Evolutionary conservation across 139 green algal species (phyloP).

Genomic region (Penium margaritaceum): DNA sequence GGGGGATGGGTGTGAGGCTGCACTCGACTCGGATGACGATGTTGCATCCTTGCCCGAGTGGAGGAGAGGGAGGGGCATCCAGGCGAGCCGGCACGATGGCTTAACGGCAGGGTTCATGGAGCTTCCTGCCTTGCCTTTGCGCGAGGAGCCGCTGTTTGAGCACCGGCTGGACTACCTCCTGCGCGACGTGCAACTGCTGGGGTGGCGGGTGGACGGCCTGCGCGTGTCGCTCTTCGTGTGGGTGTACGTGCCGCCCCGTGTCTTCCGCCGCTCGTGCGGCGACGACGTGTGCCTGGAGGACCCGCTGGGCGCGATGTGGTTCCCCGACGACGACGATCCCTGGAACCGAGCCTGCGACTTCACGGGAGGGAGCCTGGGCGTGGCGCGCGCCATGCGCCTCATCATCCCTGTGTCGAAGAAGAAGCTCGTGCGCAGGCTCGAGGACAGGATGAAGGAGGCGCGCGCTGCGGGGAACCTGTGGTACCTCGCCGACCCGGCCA

Average conservation of each 20-base stretch:
- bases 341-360: neutral
- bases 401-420: too few relatives aligned
- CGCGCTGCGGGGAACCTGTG: neutral
- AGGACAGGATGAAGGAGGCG: neutral
- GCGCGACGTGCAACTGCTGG: neutral
- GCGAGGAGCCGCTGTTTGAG: too few relatives aligned
- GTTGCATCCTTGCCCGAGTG: too few relatives aligned
- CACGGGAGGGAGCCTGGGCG: neutral
- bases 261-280: neutral
- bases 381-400: too few relatives aligned
- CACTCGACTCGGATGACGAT: too few relatives aligned
- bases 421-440: too few relatives aligned
- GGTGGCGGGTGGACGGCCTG: neutral
- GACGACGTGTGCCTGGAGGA: constrained; percentile 1
- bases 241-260: neutral
- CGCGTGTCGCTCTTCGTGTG: neutral
- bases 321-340: neutral
- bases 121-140: too few relatives aligned
- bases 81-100: too few relatives aligned
- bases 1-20: too few relatives aligned
- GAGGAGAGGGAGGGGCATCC: too few relatives aligned
- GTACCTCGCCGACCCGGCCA: neutral
- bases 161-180: neutral
- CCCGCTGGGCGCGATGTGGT: neutral
- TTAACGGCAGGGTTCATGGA: too few relatives aligned